Conservation (phyloP, 2,329 filamentous ascomycete genomes). For the Trichoderma arundinaceum region DNA sequence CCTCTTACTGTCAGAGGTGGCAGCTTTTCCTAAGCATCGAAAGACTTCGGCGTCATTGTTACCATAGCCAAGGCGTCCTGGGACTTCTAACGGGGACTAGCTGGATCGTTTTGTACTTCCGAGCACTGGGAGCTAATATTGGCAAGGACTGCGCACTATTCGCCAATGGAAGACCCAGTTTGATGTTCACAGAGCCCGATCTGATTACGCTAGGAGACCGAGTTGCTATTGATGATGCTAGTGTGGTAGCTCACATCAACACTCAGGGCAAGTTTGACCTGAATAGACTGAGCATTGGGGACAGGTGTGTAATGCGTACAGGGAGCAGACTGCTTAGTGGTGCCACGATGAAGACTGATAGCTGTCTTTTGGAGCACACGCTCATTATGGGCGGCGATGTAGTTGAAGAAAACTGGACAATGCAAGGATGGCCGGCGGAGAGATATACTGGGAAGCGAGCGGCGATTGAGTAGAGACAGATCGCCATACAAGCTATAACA, state of each 20-base stretch:
- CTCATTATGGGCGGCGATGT: constrained; percentile 62
- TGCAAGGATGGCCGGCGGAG: constrained; percentile 60
- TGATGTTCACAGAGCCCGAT: constrained; percentile 64
- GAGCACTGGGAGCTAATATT: constrained; percentile 58
- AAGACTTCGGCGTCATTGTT: constrained; percentile 56
- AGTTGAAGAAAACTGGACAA: constrained; percentile 55
- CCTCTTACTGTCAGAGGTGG: constrained; percentile 63
- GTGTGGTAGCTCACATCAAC: constrained; percentile 62
- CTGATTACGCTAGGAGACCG: constrained; percentile 59
- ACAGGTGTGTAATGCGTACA: constrained; percentile 57
- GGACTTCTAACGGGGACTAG: constrained; percentile 59
- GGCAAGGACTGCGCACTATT: constrained; percentile 62
- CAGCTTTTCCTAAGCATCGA: constrained; percentile 60
- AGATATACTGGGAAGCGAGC: constrained; percentile 32
- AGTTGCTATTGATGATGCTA: constrained; percentile 61
- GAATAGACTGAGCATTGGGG: constrained; percentile 56
- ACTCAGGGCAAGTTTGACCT: constrained; percentile 62
- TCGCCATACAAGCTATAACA: neutral
- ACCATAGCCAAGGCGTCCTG: constrained; percentile 56
- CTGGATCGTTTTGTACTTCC: constrained; percentile 60
- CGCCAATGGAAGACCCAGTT: constrained; percentile 56
- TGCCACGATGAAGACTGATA: constrained; percentile 58
- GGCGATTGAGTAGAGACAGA: neutral
- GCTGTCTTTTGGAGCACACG: constrained; percentile 62
- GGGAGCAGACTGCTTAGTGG: constrained; percentile 60